Evolutionary conservation across 1,284 basidiomycete species (phyloP).

Genomic region (Caloboletus inedulis): DNA sequence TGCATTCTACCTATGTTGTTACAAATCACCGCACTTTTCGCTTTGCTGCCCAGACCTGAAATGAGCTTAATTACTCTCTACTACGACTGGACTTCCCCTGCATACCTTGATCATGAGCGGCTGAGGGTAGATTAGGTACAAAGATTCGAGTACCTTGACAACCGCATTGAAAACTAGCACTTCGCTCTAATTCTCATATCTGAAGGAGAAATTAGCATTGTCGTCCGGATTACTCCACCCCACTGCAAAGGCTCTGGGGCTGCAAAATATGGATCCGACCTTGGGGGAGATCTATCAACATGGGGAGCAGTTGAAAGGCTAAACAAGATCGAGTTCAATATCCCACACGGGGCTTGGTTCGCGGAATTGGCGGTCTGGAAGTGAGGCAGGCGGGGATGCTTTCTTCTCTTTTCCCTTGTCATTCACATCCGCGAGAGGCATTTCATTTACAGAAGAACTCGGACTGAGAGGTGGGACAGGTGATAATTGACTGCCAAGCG

Average conservation of each 20-base stretch:
- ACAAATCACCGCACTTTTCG: constrained; percentile 1
- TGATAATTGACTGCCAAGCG: constrained; percentile 28
- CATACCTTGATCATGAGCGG: not conserved
- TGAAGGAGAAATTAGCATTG: not conserved
- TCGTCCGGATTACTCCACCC: not conserved
- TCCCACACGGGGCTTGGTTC: constrained; percentile 54
- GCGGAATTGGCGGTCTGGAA: constrained; percentile 15
- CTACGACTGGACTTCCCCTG: not conserved
- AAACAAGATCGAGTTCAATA: constrained; percentile 46
- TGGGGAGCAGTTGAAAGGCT: not conserved
- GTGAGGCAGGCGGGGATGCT: constrained; percentile 2
- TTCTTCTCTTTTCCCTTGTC: constrained; percentile 24
- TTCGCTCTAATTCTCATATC: not conserved
- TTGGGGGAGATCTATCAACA: not conserved
- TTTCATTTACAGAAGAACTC: constrained; percentile 12
- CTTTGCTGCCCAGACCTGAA: not conserved
- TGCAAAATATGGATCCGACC: not conserved
- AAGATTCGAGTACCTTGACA: not conserved
- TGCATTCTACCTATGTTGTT: not conserved
- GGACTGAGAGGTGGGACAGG: not conserved
- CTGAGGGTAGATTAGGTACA: not conserved
- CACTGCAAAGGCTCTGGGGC: not conserved
- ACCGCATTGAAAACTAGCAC: too few relatives aligned
- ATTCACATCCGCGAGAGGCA: constrained; percentile 4
- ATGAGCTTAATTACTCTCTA: not conserved